phyloP scores from a whole-genome alignment of 768 basidiomycete genomes.

The Daedaleopsis nitida region DNA sequence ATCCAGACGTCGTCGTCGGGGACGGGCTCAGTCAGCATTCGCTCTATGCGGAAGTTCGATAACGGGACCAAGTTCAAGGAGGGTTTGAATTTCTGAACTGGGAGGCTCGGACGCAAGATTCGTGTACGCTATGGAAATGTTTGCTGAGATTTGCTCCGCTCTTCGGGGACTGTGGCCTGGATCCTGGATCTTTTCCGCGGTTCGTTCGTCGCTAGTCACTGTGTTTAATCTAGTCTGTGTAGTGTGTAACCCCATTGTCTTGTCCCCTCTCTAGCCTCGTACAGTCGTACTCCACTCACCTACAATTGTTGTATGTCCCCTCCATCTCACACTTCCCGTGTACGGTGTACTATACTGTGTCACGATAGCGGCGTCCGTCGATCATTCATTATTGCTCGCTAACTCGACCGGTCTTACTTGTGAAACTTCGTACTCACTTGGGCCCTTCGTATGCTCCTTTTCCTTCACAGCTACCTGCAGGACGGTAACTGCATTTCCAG shows the following conservation, averaged over 20 bases:
- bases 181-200: too few species aligned
- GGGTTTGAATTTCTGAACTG: constrained; percentile 9
- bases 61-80: constrained; percentile 35
- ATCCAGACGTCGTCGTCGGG: constrained; percentile 15
- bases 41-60: constrained; percentile 31
- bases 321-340: background rate
- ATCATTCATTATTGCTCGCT: background rate
- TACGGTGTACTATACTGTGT: background rate
- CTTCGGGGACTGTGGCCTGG: background rate
- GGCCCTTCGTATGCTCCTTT: too few species aligned
- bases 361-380: background rate
- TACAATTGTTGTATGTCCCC: too few species aligned
- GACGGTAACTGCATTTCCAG: background rate
- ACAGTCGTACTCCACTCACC: too few species aligned
- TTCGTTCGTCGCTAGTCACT: too few species aligned
- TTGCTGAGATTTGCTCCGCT: background rate
- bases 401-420: background rate
- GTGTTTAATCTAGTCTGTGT: background rate
- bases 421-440: too few species aligned
- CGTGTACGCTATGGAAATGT: background rate
- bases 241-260: background rate
- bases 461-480: too few species aligned
- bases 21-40: constrained; percentile 3
- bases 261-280: background rate
- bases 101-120: background rate